phyloP scores from a whole-genome alignment of 177 flowering plant species.

The Vitis hybrid region DNA sequence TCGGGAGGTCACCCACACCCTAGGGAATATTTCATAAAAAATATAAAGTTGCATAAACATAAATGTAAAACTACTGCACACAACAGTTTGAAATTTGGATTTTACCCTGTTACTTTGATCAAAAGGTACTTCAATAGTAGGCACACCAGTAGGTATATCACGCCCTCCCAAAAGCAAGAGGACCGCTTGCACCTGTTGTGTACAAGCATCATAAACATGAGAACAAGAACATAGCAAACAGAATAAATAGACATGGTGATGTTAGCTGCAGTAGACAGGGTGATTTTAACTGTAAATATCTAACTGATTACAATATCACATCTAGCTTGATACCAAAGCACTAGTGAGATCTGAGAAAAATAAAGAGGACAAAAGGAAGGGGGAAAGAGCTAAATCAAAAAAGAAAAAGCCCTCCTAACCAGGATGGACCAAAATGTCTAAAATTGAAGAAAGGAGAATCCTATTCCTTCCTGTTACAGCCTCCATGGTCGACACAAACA shows the following conservation, averaged over 20 bases:
- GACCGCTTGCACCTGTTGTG: conserved; percentile 67
- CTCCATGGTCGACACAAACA: too few species aligned
- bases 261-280: too few species aligned
- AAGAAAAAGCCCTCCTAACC: too few species aligned
- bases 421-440: too few species aligned
- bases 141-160: conserved; percentile 50
- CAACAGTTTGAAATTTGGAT: not conserved
- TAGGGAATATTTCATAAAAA: conserved; percentile 15
- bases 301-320: not conserved
- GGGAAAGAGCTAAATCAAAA: not conserved
- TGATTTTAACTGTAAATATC: not conserved
- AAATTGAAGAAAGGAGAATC: too few species aligned
- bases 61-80: not conserved
- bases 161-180: conserved; percentile 65
- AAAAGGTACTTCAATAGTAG: conserved; percentile 34
- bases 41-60: not conserved
- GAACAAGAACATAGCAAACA: not conserved
- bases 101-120: conserved; percentile 45
- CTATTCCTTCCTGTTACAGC: too few species aligned
- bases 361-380: not conserved
- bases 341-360: not conserved
- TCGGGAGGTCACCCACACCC: conserved; percentile 35
- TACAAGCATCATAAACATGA: not conserved
- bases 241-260: not conserved
- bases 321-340: not conserved